Conservation (phyloP, 2,329 filamentous ascomycete genomes). For the Arthrobotrys sphaeroides region DNA sequence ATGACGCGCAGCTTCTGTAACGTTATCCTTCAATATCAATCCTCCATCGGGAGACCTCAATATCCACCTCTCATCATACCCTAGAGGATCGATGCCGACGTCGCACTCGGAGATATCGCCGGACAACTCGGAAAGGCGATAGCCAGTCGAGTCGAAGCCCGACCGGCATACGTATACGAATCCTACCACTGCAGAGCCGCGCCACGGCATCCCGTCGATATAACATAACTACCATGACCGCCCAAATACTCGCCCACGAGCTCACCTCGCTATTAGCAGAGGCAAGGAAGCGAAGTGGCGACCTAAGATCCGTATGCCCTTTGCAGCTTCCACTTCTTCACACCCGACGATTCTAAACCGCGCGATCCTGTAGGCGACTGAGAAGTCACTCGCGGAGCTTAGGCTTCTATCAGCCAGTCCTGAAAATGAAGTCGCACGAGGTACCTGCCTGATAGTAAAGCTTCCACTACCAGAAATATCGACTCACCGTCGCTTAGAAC, state of each 20-base stretch:
- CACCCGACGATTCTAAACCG: background rate
- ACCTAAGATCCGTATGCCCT: constrained; percentile 77
- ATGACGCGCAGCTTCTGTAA: constrained; percentile 45
- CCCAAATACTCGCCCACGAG: constrained; percentile 87
- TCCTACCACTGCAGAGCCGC: too few species aligned
- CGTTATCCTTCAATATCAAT: too few species aligned
- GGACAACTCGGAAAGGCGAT: too few species aligned
- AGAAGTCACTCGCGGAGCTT: constrained; percentile 90
- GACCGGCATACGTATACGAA: too few species aligned
- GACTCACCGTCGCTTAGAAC: constrained; percentile 68
- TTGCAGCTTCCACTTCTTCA: constrained; percentile 39
- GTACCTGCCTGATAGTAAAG: constrained; percentile 42
- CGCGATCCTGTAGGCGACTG: constrained; percentile 74
- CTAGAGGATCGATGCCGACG: too few species aligned
- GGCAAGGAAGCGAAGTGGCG: constrained; percentile 92
- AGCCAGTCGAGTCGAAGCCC: too few species aligned
- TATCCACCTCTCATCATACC: background rate
- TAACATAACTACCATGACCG: constrained; percentile 72
- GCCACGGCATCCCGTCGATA: background rate
- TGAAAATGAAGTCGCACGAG: constrained; percentile 75
- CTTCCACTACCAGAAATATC: background rate
- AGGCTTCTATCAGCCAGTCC: constrained; percentile 77
- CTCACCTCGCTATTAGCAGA: constrained; percentile 91
- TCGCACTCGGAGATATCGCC: too few species aligned
- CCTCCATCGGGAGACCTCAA: background rate